Evolutionary conservation across 2,329 filamentous ascomycete species (phyloP), one percentile per base, ranked within the genome.

Genomic region (Elsinoe perseae): DNA sequence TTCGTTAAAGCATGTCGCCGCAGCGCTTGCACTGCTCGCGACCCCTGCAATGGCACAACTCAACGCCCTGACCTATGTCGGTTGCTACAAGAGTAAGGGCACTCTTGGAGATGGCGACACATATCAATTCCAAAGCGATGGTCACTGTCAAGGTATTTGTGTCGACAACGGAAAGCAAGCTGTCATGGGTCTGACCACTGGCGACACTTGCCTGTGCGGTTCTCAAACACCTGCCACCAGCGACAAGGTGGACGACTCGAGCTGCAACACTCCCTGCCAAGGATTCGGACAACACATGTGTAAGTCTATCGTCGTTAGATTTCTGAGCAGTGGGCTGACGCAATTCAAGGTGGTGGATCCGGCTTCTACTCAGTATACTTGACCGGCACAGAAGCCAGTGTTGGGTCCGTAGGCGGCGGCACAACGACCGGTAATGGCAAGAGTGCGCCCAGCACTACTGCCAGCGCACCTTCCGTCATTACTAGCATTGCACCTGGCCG

Each of bases 191-290:
- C 72, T 87, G 43, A 80, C 77, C 6, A 76, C 77, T 16, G 80
- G 80, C 14, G 74, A 76, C 16, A 71, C 81, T 61, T 95, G 90
- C 72, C 87, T 77, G 65, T 95, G 90, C 65, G 90, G 89, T 58
- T 73, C 82, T 60, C 70, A 76, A 58, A 77, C 91, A 48, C 90
- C 90, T 0, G 75, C 83, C 14, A 64, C 74, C 36, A 73, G 73
- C 14, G 73, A 74, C 38, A 67, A 83, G 58, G 78, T 81, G 5
- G 72, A 77, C 43, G 78, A 85, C 65, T 68, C 67, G 6, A 72
- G 82, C 14, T 95, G 90, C 72, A 75, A 80, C 65, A 78, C 77
- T 25, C 66, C 75, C 0, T 95, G 90, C 68, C 75, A 80, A 21
- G 86, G 82, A 7, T 91, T 75, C 64, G 72, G 71, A 20, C 30